phyloP scores from a whole-genome alignment of 306 rosid genomes.

The Fragaria vesca region DNA sequence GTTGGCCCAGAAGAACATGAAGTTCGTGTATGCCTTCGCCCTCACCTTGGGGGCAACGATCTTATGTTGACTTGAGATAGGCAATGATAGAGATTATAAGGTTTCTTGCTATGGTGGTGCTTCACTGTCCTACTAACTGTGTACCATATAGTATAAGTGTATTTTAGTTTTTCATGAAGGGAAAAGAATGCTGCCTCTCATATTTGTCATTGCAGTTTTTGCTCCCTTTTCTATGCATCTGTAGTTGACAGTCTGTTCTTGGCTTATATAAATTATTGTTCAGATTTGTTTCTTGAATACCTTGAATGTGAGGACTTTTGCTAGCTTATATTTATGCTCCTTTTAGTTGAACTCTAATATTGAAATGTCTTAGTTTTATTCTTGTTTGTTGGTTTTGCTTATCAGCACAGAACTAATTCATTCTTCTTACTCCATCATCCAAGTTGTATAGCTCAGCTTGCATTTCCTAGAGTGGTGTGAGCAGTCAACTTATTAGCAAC shows the following conservation, averaged over 20 bases:
- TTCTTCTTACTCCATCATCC: neutral
- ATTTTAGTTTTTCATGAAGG: slow-evolving; percentile 14
- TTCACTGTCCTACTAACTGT: slow-evolving; percentile 42
- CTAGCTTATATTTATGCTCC: neutral
- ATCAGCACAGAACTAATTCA: neutral
- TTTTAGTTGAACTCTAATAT: neutral
- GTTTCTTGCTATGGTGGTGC: slow-evolving; percentile 34
- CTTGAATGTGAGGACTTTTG: neutral
- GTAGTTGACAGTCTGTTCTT: slow-evolving; percentile 20
- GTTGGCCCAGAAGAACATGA: slow-evolving; percentile 88
- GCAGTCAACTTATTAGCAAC: neutral
- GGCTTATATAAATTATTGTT: neutral
- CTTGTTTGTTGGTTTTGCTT: neutral
- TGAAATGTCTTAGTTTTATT: neutral
- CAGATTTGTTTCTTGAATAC: neutral
- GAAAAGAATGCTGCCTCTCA: slow-evolving; percentile 23
- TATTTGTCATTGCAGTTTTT: slow-evolving; percentile 25
- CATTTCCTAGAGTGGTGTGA: neutral
- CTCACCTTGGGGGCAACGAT: slow-evolving; percentile 80
- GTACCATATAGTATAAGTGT: slow-evolving; percentile 32
- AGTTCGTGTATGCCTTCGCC: slow-evolving; percentile 92
- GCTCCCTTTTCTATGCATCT: slow-evolving; percentile 30
- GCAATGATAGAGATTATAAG: slow-evolving; percentile 32
- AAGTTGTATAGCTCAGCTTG: neutral
- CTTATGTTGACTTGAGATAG: slow-evolving; percentile 66